These are phyloP conservation scores for Sarocladium strictum DNA, from an alignment of 2,329 filamentous ascomycete genomes.

Conservation along the genomic window DNA sequence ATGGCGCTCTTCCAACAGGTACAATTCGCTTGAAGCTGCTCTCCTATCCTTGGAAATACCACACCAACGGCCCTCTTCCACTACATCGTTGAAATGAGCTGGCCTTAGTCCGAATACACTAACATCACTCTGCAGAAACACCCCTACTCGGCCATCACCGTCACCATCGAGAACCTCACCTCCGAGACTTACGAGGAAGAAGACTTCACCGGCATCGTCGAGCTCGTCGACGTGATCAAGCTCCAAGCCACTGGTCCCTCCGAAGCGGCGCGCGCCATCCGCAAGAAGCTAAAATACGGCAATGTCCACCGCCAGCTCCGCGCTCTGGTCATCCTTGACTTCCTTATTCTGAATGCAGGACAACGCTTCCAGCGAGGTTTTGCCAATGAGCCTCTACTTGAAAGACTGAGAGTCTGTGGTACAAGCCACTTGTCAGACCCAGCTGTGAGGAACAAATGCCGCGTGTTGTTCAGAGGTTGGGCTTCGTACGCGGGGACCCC, in stretches of 20 bases:
- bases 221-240: constrained; percentile 89
- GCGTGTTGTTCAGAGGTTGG: constrained; percentile 83
- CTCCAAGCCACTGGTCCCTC: constrained; percentile 80
- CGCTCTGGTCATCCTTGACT: constrained; percentile 83
- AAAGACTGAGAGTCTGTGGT: constrained; percentile 82
- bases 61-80: too few species aligned
- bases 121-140: constrained; percentile 41
- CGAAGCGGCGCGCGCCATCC: constrained; percentile 84
- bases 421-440: constrained; percentile 79
- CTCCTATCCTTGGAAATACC: too few species aligned
- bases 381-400: constrained; percentile 84
- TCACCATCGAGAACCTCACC: constrained; percentile 85
- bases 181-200: constrained; percentile 86
- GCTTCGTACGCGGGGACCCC: constrained; percentile 76
- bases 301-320: constrained; percentile 88
- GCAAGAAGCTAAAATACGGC: constrained; percentile 99
- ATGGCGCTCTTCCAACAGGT: constrained; percentile 12
- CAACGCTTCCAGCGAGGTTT: constrained; percentile 80
- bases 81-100: too few species aligned
- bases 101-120: neutral
- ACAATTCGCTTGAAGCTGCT: too few species aligned
- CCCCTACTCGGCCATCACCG: constrained; percentile 89
- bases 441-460: constrained; percentile 83
- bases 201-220: constrained; percentile 84
- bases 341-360: constrained; percentile 90